Evolutionary conservation across 2,329 filamentous ascomycete genomes (phyloP).

Genomic region (Fusarium sp.): DNA sequence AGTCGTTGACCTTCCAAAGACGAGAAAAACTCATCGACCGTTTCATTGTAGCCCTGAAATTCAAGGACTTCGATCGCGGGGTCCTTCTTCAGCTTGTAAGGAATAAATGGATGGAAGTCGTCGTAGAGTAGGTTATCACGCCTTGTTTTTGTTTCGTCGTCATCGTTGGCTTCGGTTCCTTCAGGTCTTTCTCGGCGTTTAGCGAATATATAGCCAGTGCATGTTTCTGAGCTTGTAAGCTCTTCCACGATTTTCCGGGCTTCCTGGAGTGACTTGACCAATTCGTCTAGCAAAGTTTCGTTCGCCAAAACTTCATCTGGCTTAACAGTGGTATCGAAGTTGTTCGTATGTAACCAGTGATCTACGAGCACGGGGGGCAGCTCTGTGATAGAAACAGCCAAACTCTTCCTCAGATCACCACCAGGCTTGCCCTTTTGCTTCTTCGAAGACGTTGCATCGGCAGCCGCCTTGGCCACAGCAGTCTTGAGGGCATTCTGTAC

Average conservation of each 20-base stretch:
- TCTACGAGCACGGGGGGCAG: slow-evolving; percentile 89
- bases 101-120: slow-evolving; percentile 94
- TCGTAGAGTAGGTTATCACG: slow-evolving; percentile 77
- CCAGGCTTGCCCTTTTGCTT: slow-evolving; percentile 79
- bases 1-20: slow-evolving; percentile 95
- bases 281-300: slow-evolving; percentile 70
- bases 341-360: slow-evolving; percentile 78
- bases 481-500: slow-evolving; percentile 76
- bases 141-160: slow-evolving; percentile 51
- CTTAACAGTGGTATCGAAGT: slow-evolving; percentile 75
- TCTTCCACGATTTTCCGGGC: slow-evolving; percentile 76
- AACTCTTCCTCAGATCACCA: slow-evolving; percentile 80
- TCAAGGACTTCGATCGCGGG: slow-evolving; percentile 75
- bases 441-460: slow-evolving; percentile 62
- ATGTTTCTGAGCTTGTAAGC: slow-evolving; percentile 72
- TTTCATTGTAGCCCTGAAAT: slow-evolving; percentile 89
- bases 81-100: slow-evolving; percentile 80
- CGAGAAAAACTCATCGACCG: slow-evolving; percentile 96
- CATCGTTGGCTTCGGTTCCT: slow-evolving; percentile 48
- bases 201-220: slow-evolving; percentile 90
- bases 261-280: slow-evolving; percentile 76
- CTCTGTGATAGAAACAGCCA: slow-evolving; percentile 88
- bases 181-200: slow-evolving; percentile 61
- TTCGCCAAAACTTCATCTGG: slow-evolving; percentile 77
- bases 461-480: slow-evolving; percentile 69